phyloP scores from a whole-genome alignment of 148 eudicot species.

The Diospyros lotus region DNA sequence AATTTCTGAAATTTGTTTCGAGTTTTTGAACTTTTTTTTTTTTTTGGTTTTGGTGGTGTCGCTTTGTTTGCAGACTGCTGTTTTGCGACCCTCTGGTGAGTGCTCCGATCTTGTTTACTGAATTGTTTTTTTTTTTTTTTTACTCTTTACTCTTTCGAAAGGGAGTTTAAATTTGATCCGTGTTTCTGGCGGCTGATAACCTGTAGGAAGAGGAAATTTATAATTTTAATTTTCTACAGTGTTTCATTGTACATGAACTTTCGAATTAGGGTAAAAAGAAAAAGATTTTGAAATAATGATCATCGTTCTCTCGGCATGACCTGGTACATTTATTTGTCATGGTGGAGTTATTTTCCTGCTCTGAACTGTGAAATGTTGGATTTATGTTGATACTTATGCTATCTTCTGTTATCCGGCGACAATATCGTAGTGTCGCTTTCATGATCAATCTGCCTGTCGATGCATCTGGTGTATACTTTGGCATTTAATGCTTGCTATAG shows the following conservation, averaged over 20 bases:
- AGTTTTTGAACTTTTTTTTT: not conserved
- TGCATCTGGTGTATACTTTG: not conserved
- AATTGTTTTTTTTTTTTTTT: not conserved
- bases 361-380: too few species aligned
- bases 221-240: not conserved
- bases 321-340: too few species aligned
- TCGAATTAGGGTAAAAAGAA: not conserved
- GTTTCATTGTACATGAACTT: not conserved
- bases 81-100: conserved; percentile 69
- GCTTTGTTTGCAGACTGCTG: conserved; percentile 34
- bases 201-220: not conserved
- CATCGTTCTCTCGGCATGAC: too few species aligned
- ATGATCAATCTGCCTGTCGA: not conserved
- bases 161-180: not conserved
- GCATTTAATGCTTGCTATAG: not conserved
- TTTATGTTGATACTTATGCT: not conserved
- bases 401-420: not conserved
- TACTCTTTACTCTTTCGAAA: not conserved
- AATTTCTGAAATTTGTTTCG: not conserved
- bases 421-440: not conserved
- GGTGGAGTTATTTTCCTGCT: too few species aligned
- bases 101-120: not conserved
- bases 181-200: not conserved
- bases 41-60: too few species aligned
- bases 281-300: too few species aligned